phyloP scores from a whole-genome alignment of 2,329 filamentous ascomycete genomes.

The Fusarium foetens region DNA sequence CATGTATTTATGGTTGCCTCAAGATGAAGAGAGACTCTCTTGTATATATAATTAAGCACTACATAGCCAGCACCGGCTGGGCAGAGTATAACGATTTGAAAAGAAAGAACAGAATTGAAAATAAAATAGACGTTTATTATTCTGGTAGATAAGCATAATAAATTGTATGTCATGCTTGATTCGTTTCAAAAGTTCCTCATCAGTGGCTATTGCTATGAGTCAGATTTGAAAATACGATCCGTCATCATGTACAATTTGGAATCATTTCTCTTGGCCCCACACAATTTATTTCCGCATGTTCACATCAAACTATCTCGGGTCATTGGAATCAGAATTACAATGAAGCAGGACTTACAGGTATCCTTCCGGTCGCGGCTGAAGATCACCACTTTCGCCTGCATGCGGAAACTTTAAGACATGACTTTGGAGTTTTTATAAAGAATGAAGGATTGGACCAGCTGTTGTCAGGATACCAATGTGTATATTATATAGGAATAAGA shows the following conservation, averaged over 20 bases:
- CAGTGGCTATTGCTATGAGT: not conserved
- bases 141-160: too few species aligned
- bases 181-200: not conserved
- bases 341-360: not conserved
- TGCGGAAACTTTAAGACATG: not conserved
- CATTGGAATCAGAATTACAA: not conserved
- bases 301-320: not conserved
- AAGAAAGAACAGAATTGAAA: not conserved
- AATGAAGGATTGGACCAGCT: not conserved
- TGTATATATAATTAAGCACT: not conserved
- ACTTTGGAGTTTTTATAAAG: not conserved
- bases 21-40: not conserved
- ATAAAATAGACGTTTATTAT: not conserved
- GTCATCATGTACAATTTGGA: not conserved
- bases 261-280: not conserved
- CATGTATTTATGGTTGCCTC: not conserved
- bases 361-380: not conserved
- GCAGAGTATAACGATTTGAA: not conserved
- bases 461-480: not conserved
- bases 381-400: not conserved
- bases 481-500: not conserved
- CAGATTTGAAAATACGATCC: not conserved
- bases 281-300: not conserved
- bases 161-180: not conserved
- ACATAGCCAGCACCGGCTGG: not conserved